Percentiles rank a stretch among this genome's conserved stretches.
These are phyloP conservation scores for Roridomyces roridus DNA, from an alignment of 768 basidiomycete genomes.

Conservation along the genomic window DNA sequence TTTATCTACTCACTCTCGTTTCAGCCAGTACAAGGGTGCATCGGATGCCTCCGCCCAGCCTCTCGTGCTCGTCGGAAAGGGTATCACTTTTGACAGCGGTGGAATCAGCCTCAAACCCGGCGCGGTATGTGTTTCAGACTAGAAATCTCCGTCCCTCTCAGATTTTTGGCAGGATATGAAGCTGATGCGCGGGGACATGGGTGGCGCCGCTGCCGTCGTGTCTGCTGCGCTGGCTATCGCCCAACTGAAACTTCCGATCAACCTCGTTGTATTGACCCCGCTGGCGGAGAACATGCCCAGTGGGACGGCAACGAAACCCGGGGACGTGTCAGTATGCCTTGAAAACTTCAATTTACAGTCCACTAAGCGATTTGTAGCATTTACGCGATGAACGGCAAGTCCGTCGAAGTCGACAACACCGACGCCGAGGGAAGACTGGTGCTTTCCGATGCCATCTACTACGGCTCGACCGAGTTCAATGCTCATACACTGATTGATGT, in stretches of 20 bases:
- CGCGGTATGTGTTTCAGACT: conserved; percentile 47
- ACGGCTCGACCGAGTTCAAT: conserved; percentile 76
- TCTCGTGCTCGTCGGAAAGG: conserved; percentile 84
- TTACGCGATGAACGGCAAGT: conserved; percentile 89
- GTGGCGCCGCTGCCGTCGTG: conserved; percentile 83
- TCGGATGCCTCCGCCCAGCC: conserved; percentile 60
- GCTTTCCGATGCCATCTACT: conserved; percentile 86
- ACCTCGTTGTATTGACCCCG: conserved; percentile 75
- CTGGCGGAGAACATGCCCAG: conserved; percentile 90
- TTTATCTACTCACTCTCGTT: not conserved
- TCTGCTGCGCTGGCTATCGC: conserved; percentile 80
- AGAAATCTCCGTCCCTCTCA: not conserved
- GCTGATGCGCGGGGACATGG: conserved; percentile 89
- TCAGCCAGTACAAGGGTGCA: conserved; percentile 82
- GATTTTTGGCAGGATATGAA: conserved; percentile 68
- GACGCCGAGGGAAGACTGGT: too few species aligned
- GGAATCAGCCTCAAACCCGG: conserved; percentile 87
- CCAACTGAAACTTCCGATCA: conserved; percentile 83
- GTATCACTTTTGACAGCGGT: conserved; percentile 90
- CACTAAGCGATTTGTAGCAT: too few species aligned
- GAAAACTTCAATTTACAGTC: too few species aligned
- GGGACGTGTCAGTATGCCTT: conserved; percentile 84
- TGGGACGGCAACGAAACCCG: conserved; percentile 74
- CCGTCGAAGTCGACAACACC: conserved; percentile 86
- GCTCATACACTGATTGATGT: conserved; percentile 87